Evolutionary conservation across 352 stramenopile species (phyloP).

Genomic region (Phytophthora chlamydospora): DNA sequence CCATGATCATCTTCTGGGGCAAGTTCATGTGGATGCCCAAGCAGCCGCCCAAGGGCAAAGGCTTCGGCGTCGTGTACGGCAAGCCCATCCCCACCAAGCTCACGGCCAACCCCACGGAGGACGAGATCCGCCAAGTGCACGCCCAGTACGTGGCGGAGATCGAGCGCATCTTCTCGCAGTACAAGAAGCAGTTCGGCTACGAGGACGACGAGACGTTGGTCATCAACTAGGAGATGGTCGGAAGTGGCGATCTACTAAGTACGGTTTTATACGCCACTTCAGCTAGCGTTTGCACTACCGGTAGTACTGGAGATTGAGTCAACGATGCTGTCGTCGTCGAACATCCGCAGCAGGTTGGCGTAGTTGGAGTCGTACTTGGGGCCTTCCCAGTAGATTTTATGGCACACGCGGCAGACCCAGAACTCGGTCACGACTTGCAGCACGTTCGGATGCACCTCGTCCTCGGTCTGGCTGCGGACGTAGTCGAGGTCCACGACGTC

Average conservation of each 20-base stretch:
- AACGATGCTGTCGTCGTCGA: slow-evolving; percentile 37
- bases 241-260: neutral
- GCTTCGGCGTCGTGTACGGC: slow-evolving; percentile 78
- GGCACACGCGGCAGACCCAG: slow-evolving; percentile 67
- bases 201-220: slow-evolving; percentile 76
- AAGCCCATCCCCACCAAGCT: slow-evolving; percentile 64
- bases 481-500: slow-evolving; percentile 58
- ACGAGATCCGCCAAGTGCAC: slow-evolving; percentile 62
- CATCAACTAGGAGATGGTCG: slow-evolving; percentile 48
- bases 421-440: slow-evolving; percentile 69
- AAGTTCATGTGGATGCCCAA: slow-evolving; percentile 83
- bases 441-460: slow-evolving; percentile 61
- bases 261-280: slow-evolving; percentile 15
- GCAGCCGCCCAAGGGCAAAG: slow-evolving; percentile 60
- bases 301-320: slow-evolving; percentile 10
- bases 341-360: slow-evolving; percentile 62
- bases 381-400: slow-evolving; percentile 80
- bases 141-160: slow-evolving; percentile 65
- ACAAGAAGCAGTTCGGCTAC: slow-evolving; percentile 79
- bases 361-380: slow-evolving; percentile 78
- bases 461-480: slow-evolving; percentile 53
- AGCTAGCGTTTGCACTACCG: neutral
- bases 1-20: slow-evolving; percentile 82
- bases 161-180: slow-evolving; percentile 64
- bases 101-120: slow-evolving; percentile 63